Percentiles rank a stretch among this genome's conserved stretches.
Evolutionary conservation across 768 basidiomycete genomes (phyloP).

Genomic region (Tulasnella sp.): DNA sequence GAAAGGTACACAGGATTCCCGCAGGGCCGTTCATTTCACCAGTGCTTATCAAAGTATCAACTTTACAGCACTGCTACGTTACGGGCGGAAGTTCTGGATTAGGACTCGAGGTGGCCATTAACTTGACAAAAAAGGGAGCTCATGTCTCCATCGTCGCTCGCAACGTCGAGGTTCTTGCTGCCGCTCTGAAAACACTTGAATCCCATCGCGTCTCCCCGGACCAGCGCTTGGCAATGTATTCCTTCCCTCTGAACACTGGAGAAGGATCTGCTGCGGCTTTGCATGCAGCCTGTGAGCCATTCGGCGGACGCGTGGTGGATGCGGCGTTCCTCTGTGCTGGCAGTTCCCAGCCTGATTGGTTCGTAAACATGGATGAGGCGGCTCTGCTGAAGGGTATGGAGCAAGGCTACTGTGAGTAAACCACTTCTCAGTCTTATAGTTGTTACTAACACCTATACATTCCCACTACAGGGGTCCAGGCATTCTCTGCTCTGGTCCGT

Average conservation of each 20-base stretch:
- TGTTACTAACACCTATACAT: background rate
- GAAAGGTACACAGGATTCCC: constrained; percentile 28
- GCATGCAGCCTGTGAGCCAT: constrained; percentile 43
- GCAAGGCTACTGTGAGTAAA: constrained; percentile 35
- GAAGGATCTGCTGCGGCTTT: constrained; percentile 50
- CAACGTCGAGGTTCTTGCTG: constrained; percentile 49
- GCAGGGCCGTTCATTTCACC: background rate
- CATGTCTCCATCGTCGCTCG: constrained; percentile 81
- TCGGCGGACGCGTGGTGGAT: constrained; percentile 55
- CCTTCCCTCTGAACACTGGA: constrained; percentile 50
- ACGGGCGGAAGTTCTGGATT: constrained; percentile 79
- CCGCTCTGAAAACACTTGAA: constrained; percentile 53
- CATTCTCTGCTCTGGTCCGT: constrained; percentile 44
- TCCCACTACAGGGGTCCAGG: constrained; percentile 30
- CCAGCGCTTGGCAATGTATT: constrained; percentile 56
- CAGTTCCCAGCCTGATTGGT: constrained; percentile 55
- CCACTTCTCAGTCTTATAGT: background rate
- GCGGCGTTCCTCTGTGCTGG: constrained; percentile 77
- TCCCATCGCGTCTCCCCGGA: constrained; percentile 37
- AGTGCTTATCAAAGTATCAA: background rate
- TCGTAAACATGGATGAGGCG: constrained; percentile 55
- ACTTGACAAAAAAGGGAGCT: constrained; percentile 59
- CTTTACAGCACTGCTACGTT: constrained; percentile 64
- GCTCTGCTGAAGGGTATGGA: constrained; percentile 51
- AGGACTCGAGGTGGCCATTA: constrained; percentile 59